Evolutionary conservation across 495 filamentous ascomycete species (phyloP), one percentile per base, ranked within the genome.

Genomic region (Poronia punctata): DNA sequence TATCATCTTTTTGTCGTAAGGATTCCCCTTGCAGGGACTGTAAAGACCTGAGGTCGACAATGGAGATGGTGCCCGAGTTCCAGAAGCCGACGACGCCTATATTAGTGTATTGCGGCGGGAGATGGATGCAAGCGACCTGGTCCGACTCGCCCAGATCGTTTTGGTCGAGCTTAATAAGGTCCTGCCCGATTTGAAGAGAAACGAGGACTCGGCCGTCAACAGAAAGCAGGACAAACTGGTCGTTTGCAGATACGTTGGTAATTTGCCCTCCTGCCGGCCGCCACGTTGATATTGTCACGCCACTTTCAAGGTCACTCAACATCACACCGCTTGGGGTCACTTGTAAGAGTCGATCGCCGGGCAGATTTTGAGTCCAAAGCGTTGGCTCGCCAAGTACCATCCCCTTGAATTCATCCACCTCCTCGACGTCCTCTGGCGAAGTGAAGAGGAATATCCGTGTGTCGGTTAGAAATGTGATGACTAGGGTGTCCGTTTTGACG

Each of bases 61-160:
- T 67, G 16, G 83, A 82, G 27, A 96, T 74, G 2, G 70, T 68
- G 4, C 86, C 81, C 18, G 77, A 79, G 37, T 83, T 79, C 72
- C 90, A 96, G 59, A 93, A 94, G 2, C 86, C 90, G 21, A 85
- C 76, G 24, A 93, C 79, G 41, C 80, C 88, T 33, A 82, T 60
- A 29, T 54, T 59, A 3, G 58, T 46, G 7, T 66, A 49, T 25
- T 76, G 49, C 3, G 60, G 60, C 1, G 64, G 20, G 45, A 68
- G 26, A 34, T 88, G 82, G 12, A 97, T 61, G 50, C 90, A 95
- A 3, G 90, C 83, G 8, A 97, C 73, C 57, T 97, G 88, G 42
- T 80, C 76, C 35, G 80, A 71, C 10, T 71, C 61, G 7, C 69
- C 66, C 37, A 87, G 73, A 19, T 75, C 59, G 54, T 82, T 78